A percentile compares a stretch with the other conserved stretches of the same genome.
These are phyloP conservation scores for Alternaria hordeiaustralica DNA, from an alignment of 2,329 filamentous ascomycete species.

Conservation along the genomic window DNA sequence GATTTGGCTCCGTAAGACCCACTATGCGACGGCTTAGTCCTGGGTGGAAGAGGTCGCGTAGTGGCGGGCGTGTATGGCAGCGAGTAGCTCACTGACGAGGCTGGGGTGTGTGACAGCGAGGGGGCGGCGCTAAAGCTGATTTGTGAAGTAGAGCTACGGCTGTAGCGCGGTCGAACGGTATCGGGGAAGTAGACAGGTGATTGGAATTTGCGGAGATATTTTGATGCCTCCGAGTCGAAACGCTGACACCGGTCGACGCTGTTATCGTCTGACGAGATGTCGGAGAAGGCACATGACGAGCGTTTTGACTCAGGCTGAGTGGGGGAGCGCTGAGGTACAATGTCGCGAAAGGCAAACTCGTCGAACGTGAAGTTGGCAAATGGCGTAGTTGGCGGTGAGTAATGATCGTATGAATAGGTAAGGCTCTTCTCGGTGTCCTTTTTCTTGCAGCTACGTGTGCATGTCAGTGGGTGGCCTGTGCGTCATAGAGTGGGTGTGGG, in stretches of 20 bases:
- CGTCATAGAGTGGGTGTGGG: conserved; percentile 1
- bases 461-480: conserved; percentile 20
- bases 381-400: conserved; percentile 47
- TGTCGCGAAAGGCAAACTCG: conserved; percentile 51
- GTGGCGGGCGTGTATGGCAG: conserved; percentile 49
- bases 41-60: conserved; percentile 47
- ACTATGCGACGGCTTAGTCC: conserved; percentile 47
- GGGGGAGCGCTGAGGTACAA: conserved; percentile 56
- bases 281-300: conserved; percentile 52
- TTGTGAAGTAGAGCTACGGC: conserved; percentile 44
- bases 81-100: conserved; percentile 54
- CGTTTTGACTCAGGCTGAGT: conserved; percentile 49
- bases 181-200: conserved; percentile 33
- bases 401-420: conserved; percentile 36
- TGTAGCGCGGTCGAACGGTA: conserved; percentile 43
- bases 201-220: conserved; percentile 53
- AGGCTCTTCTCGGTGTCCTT: conserved; percentile 52
- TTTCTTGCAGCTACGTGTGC: conserved; percentile 51
- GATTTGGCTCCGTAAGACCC: conserved; percentile 50
- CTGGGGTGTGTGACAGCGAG: conserved; percentile 56
- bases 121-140: conserved; percentile 49
- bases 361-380: conserved; percentile 49
- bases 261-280: conserved; percentile 50
- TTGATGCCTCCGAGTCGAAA: conserved; percentile 49
- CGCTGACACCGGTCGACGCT: conserved; percentile 20